A percentile compares a stretch with the other conserved stretches of the same genome.
phyloP scores from a whole-genome alignment of 225 moss, liverwort and hornwort genomes.

The Ulota crispa region DNA sequence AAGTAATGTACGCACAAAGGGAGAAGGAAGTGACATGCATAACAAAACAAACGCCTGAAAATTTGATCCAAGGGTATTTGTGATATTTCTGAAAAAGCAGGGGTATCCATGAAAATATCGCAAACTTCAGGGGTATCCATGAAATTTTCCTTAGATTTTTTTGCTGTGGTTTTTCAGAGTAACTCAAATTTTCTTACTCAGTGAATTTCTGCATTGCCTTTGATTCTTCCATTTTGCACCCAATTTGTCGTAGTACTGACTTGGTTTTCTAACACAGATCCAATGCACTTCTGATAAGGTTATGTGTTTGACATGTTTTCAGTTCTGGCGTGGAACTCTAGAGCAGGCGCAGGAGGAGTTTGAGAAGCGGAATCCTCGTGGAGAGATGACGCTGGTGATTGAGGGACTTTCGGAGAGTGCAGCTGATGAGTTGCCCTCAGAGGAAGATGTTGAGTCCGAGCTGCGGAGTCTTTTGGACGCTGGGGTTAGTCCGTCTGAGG shows the following conservation, averaged over 20 bases:
- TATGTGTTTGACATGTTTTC: conserved; percentile 1
- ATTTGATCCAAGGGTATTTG: too few relatives aligned
- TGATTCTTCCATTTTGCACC: conserved; percentile 16
- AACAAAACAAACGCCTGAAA: too few relatives aligned
- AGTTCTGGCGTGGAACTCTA: conserved; percentile 96
- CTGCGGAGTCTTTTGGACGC: conserved; percentile 61
- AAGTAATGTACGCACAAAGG: too few relatives aligned
- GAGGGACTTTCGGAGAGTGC: conserved; percentile 61
- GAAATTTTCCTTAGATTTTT: neutral
- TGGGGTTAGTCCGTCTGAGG: conserved; percentile 85
- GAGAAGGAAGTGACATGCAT: too few relatives aligned
- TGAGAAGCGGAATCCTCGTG: conserved; percentile 64
- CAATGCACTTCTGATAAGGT: neutral
- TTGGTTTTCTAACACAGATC: neutral
- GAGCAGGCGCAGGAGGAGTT: conserved; percentile 72
- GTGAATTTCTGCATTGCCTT: neutral
- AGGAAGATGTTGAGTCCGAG: conserved; percentile 73
- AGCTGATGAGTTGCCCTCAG: conserved; percentile 50
- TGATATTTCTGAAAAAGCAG: too few relatives aligned
- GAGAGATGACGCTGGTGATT: conserved; percentile 84
- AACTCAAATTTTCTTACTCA: neutral
- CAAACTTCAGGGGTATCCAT: too few relatives aligned
- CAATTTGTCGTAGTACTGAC: neutral
- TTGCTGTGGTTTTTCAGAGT: neutral
- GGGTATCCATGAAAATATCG: too few relatives aligned